phyloP scores from a whole-genome alignment of 805 yeast genomes.

The Suhomyces kilbournensis region DNA sequence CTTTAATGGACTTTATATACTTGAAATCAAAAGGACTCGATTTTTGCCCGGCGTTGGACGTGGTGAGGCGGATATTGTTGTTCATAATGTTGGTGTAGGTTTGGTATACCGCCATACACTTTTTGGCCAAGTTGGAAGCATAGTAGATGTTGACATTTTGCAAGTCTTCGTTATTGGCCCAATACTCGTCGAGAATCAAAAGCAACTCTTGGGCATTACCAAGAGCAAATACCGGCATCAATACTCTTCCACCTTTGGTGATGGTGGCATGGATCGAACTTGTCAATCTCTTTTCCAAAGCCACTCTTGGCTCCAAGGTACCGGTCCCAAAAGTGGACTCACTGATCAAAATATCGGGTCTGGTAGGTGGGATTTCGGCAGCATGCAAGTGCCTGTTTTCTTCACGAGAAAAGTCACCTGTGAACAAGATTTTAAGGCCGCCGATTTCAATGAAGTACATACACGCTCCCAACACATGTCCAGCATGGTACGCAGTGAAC shows the following conservation, averaged over 20 bases:
- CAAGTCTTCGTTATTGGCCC: conserved; percentile 81
- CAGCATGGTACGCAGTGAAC: conserved; percentile 98
- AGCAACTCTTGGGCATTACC: conserved; percentile 96
- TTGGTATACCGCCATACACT: conserved; percentile 96
- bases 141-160: conserved; percentile 81
- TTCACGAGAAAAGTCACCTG: conserved; percentile 97
- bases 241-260: conserved; percentile 83
- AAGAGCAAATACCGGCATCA: conserved; percentile 91
- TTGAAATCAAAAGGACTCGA: conserved; percentile 87
- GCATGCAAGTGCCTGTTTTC: conserved; percentile 91
- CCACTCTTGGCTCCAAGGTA: conserved; percentile 86
- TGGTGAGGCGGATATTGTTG: conserved; percentile 71
- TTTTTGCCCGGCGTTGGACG: conserved; percentile 33
- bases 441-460: conserved; percentile 96
- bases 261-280: conserved; percentile 80
- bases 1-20: conserved; percentile 74
- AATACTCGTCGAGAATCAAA: conserved; percentile 88
- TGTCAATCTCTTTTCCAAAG: conserved; percentile 79
- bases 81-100: conserved; percentile 98
- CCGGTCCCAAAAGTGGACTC: conserved; percentile 99
- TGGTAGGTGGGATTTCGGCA: conserved; percentile 86
- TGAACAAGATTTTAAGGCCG: conserved; percentile 81
- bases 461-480: conserved; percentile 99
- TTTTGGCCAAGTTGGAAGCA: conserved; percentile 90
- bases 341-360: conserved; percentile 87